phyloP scores from a whole-genome alignment of 192 early-diverging fungal species.

The Umbelopsis sp. region DNA sequence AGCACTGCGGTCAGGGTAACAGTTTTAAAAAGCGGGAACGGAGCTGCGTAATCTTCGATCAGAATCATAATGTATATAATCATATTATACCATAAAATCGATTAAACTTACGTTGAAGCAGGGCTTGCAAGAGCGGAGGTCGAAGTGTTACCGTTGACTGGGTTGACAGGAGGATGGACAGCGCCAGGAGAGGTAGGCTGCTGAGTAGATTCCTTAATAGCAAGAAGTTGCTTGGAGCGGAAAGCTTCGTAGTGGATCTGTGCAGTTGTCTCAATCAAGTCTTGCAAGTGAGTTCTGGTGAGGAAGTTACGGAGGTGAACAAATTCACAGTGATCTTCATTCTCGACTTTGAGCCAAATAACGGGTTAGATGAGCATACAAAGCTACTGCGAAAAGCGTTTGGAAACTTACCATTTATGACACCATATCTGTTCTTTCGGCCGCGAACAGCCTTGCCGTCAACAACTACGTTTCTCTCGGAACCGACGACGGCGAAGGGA shows the following conservation, averaged over 20 bases:
- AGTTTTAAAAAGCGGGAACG: conserved; percentile 17
- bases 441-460: conserved; percentile 89
- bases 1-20: neutral
- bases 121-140: conserved; percentile 21
- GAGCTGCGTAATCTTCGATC: neutral
- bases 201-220: conserved; percentile 57
- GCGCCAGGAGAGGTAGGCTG: conserved; percentile 24
- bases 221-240: conserved; percentile 73
- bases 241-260: conserved; percentile 96
- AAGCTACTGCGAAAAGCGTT: neutral
- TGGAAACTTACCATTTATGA: conserved; percentile 70
- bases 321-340: conserved; percentile 96
- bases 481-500: conserved; percentile 94
- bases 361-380: neutral
- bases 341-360: conserved; percentile 64
- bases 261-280: conserved; percentile 94
- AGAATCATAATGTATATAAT: neutral
- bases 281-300: conserved; percentile 91
- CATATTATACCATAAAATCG: neutral
- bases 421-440: conserved; percentile 86
- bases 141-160: conserved; percentile 3
- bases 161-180: neutral
- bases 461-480: conserved; percentile 82
- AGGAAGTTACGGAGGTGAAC: conserved; percentile 92
- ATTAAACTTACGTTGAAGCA: conserved; percentile 19